Evolutionary conservation across 768 basidiomycete genomes (phyloP).

Genomic region (Sistotremastrum niveocremeum): DNA sequence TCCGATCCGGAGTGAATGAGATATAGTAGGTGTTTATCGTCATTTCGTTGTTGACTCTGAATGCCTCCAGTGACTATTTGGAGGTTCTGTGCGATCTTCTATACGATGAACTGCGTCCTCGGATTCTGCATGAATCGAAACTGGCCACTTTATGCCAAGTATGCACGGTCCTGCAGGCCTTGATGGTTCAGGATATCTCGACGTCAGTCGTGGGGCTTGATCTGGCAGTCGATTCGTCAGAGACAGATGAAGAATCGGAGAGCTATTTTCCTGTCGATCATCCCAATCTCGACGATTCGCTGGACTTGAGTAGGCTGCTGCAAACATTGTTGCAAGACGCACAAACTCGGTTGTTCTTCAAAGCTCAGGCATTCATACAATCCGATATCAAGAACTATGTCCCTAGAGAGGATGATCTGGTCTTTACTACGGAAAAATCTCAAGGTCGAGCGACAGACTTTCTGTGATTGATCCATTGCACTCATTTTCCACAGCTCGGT

Average conservation of each 20-base stretch:
- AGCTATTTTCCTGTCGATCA: conserved; percentile 19
- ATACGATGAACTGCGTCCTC: conserved; percentile 89
- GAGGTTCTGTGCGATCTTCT: conserved; percentile 88
- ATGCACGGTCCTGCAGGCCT: conserved; percentile 88
- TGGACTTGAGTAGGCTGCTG: conserved; percentile 73
- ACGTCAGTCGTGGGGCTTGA: conserved; percentile 16
- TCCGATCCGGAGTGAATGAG: conserved; percentile 68
- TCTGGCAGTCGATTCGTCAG: conserved; percentile 16
- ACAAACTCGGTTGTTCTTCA: conserved; percentile 90
- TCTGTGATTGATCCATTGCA: neutral
- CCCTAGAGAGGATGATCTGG: conserved; percentile 65
- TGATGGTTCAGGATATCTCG: conserved; percentile 82
- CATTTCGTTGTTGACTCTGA: neutral
- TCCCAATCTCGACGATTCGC: conserved; percentile 30
- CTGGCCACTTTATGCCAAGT: conserved; percentile 85
- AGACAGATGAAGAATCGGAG: conserved; percentile 15
- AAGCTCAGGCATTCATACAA: conserved; percentile 86
- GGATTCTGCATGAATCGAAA: conserved; percentile 85
- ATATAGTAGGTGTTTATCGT: conserved; percentile 49
- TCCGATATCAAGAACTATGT: conserved; percentile 76
- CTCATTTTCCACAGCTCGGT: conserved; percentile 1
- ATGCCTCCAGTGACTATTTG: conserved; percentile 57
- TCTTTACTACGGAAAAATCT: conserved; percentile 68
- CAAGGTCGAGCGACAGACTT: conserved; percentile 32
- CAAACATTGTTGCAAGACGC: conserved; percentile 92